Base-by-base conservation (phyloP, 164 flowering plant species). In the Magnolia officinalis region DNA sequence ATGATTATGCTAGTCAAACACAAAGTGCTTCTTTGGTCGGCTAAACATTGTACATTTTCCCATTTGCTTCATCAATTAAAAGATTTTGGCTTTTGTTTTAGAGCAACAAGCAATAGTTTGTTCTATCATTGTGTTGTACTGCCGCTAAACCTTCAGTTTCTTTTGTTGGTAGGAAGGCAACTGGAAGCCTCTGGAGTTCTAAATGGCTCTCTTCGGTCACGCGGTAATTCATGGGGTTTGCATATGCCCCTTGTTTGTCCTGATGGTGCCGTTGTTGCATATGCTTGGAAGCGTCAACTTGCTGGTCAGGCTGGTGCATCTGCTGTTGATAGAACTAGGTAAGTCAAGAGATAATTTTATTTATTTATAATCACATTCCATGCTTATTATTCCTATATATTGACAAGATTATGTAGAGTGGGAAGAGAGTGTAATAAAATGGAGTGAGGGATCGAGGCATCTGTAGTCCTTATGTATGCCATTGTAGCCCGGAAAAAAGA, bases 241-340 rank as follows among this genome's bases (percentile, higher is more conserved):
- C 99, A 96, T 82, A 92, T 96, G 98, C 99, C 99, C 37, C 81
- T 96, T 80, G 97, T 96, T 73, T 96, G 99, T 77, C 99, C 98
- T 1, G 99, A 96, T 83, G 98, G 98, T 26, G 97, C 97, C 50
- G 98, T 96, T 70, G 98, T 96, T 78, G 99, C 99, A 0, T 96
- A 96, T 89, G 99, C 99, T 75, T 96, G 99, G 99, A 96, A 96
- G 78, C 95, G 98, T 16, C 99, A 96, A 79, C 97, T 96, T 74
- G 99, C 99, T 75, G 99, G 99, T 50, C 99, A 96, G 85, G 99
- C 99, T 82, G 99, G 97, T 78, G 97, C 98, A 55, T 94, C 99
- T 74, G 99, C 99, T 1, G 99, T 96, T 73, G 99, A 96, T 75
- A 83, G 99, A 75, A 90, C 98, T 74, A 92, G 97, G 99, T 93